A percentile compares a stretch with the other conserved stretches of the same genome.
Conservation (phyloP, 164 flowering plant species). For the Kalanchoe fedtschenkoi region DNA sequence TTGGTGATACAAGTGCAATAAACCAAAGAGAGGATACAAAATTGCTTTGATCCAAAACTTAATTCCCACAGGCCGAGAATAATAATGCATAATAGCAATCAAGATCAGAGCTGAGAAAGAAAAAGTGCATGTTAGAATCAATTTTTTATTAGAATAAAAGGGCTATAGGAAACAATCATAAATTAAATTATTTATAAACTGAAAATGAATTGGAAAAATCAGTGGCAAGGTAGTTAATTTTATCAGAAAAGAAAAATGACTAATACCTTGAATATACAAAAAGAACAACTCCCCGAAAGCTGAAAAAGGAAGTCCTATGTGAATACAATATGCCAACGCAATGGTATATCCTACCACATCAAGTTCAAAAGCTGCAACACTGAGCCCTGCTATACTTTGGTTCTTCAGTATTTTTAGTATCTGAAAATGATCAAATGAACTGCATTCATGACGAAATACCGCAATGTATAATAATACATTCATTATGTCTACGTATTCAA, state of each 20-base stretch:
- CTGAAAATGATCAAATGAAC: background rate
- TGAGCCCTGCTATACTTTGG: slow-evolving; percentile 73
- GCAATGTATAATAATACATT: too few species aligned
- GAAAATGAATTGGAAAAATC: too few species aligned
- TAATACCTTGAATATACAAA: slow-evolving; percentile 73
- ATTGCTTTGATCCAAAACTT: slow-evolving; percentile 60
- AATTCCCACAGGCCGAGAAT: slow-evolving; percentile 54
- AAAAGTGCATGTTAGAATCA: slow-evolving; percentile 8
- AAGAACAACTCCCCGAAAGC: slow-evolving; percentile 87
- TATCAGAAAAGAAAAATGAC: background rate
- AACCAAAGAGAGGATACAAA: slow-evolving; percentile 49
- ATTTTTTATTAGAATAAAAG: too few species aligned
- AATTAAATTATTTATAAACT: too few species aligned
- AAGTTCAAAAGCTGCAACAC: slow-evolving; percentile 75
- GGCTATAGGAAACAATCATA: too few species aligned
- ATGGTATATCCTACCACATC: slow-evolving; percentile 92
- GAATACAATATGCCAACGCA: slow-evolving; percentile 84
- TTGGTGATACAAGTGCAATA: background rate
- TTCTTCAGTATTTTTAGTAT: slow-evolving; percentile 62
- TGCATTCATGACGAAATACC: too few species aligned
- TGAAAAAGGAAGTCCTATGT: slow-evolving; percentile 86
- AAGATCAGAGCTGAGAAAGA: slow-evolving; percentile 59
- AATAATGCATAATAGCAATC: slow-evolving; percentile 68
- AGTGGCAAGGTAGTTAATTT: too few species aligned
- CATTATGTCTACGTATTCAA: too few species aligned